Percentiles rank a stretch among this genome's conserved stretches.
These are phyloP conservation scores for Moesziomyces parantarcticus DNA, from an alignment of 1,284 basidiomycete species.

Conservation along the genomic window DNA sequence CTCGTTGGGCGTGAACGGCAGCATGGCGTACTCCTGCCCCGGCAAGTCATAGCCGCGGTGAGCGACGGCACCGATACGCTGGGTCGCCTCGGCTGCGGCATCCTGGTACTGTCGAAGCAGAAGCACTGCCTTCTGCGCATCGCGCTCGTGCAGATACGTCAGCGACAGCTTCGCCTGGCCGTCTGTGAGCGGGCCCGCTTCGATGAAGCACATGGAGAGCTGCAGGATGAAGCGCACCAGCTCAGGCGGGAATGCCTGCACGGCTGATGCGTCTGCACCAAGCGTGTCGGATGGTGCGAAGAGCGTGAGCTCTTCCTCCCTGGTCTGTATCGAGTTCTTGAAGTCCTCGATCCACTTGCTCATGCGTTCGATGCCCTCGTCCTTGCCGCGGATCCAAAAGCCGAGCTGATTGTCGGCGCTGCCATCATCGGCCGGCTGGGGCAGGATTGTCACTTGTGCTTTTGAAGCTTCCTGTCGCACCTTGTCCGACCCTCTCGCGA, in stretches of 20 bases:
- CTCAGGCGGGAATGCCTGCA: slow-evolving; percentile 18
- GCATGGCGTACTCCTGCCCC: slow-evolving; percentile 28
- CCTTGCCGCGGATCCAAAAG: slow-evolving; percentile 41
- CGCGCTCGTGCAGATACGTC: slow-evolving; percentile 21
- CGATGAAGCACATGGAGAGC: slow-evolving; percentile 41
- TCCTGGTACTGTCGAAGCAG: slow-evolving; percentile 37
- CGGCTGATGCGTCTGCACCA: neutral
- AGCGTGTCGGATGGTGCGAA: slow-evolving; percentile 2
- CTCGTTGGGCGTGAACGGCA: slow-evolving; percentile 45
- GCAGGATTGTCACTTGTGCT: slow-evolving; percentile 30
- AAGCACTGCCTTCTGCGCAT: slow-evolving; percentile 28
- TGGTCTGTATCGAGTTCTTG: slow-evolving; percentile 26
- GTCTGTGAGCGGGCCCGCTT: slow-evolving; percentile 18
- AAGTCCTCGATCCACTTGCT: slow-evolving; percentile 30
- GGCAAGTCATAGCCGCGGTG: slow-evolving; percentile 6
- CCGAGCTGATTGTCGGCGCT: slow-evolving; percentile 14
- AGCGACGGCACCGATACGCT: slow-evolving; percentile 32
- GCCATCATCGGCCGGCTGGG: slow-evolving; percentile 8
- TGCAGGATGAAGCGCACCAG: slow-evolving; percentile 37
- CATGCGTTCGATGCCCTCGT: slow-evolving; percentile 34
- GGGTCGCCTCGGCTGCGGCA: slow-evolving; percentile 14
- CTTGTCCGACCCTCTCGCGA: slow-evolving; percentile 19
- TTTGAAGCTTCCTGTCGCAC: slow-evolving; percentile 33
- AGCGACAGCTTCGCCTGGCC: slow-evolving; percentile 28
- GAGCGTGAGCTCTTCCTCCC: slow-evolving; percentile 25